phyloP scores from a whole-genome alignment of 495 filamentous ascomycete genomes.

The Podospora didyma region DNA sequence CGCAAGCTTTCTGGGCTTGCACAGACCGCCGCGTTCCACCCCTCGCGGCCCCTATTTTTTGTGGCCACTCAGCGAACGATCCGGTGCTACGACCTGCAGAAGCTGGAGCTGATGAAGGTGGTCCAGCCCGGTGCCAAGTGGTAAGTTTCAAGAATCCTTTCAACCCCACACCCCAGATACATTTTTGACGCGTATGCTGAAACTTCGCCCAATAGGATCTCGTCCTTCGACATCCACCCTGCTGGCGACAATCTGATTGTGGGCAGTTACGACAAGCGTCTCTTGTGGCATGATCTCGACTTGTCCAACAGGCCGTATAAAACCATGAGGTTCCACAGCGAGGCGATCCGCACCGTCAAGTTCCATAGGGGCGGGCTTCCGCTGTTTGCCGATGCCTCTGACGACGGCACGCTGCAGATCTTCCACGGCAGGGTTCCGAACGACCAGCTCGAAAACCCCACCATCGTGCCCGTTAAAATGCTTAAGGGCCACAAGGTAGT shows the following conservation, averaged over 20 bases:
- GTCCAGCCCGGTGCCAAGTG: conserved; percentile 81
- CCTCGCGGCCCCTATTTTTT: conserved; percentile 86
- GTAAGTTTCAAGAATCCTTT: conserved; percentile 13
- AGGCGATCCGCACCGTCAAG: conserved; percentile 82
- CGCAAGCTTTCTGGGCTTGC: conserved; percentile 77
- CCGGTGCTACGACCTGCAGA: conserved; percentile 85
- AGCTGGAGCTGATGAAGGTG: conserved; percentile 83
- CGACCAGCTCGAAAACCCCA: conserved; percentile 92
- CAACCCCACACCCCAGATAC: not conserved
- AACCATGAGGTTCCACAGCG: conserved; percentile 86
- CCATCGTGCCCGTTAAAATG: conserved; percentile 92
- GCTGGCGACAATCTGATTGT: conserved; percentile 91
- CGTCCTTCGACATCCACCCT: conserved; percentile 87
- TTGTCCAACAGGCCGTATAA: conserved; percentile 88
- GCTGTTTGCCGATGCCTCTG: conserved; percentile 86
- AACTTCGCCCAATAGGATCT: conserved; percentile 63
- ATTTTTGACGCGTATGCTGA: conserved; percentile 5
- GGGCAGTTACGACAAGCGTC: conserved; percentile 85
- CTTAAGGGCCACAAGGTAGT: conserved; percentile 83
- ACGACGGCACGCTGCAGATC: conserved; percentile 90
- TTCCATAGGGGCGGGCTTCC: conserved; percentile 83
- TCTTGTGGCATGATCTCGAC: conserved; percentile 97
- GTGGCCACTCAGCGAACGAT: conserved; percentile 91
- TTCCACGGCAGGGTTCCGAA: conserved; percentile 94
- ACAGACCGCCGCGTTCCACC: conserved; percentile 92